Conservation (phyloP, 2,329 filamentous ascomycete genomes). For the Cladosporium sp. region DNA sequence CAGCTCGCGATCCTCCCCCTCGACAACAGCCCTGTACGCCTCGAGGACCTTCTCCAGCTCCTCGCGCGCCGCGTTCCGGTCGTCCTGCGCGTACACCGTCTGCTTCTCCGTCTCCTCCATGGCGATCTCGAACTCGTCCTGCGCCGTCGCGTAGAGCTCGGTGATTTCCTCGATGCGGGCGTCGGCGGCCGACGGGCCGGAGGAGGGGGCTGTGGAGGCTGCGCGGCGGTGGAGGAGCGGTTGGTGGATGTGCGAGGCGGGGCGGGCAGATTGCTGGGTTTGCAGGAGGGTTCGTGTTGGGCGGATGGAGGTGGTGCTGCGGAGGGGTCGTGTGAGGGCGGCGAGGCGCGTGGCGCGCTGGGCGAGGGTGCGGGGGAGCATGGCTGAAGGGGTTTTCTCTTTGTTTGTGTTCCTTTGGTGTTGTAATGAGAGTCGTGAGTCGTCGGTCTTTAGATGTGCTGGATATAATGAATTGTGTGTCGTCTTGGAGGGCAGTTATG, state of each 20-base stretch:
- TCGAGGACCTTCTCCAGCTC: slow-evolving; percentile 46
- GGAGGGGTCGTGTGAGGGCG: slow-evolving; percentile 14
- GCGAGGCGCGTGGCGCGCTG: slow-evolving; percentile 16
- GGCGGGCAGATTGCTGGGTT: slow-evolving; percentile 6
- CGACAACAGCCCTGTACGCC: slow-evolving; percentile 40
- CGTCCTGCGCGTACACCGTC: slow-evolving; percentile 50
- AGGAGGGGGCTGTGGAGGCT: slow-evolving; percentile 10
- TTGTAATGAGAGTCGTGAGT: not conserved
- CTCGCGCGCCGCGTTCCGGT: slow-evolving; percentile 47
- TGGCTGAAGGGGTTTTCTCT: slow-evolving; percentile 2
- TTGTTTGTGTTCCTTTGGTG: not conserved
- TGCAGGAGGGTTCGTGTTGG: not conserved
- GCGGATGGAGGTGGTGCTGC: slow-evolving; percentile 16
- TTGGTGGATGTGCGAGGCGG: slow-evolving; percentile 22
- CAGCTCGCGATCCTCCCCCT: slow-evolving; percentile 36
- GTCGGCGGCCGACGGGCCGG: slow-evolving; percentile 29
- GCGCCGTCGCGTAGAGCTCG: slow-evolving; percentile 35
- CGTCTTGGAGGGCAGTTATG: no score
- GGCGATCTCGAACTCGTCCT: slow-evolving; percentile 45
- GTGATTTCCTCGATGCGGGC: slow-evolving; percentile 37
- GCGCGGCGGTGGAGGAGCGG: slow-evolving; percentile 23
- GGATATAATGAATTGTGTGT: not conserved
- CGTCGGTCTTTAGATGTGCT: not conserved
- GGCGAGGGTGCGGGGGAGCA: slow-evolving; percentile 19
- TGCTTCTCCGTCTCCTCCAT: slow-evolving; percentile 48